Evolutionary conservation across 306 rosid species (phyloP).

Genomic region (Corylus americana): DNA sequence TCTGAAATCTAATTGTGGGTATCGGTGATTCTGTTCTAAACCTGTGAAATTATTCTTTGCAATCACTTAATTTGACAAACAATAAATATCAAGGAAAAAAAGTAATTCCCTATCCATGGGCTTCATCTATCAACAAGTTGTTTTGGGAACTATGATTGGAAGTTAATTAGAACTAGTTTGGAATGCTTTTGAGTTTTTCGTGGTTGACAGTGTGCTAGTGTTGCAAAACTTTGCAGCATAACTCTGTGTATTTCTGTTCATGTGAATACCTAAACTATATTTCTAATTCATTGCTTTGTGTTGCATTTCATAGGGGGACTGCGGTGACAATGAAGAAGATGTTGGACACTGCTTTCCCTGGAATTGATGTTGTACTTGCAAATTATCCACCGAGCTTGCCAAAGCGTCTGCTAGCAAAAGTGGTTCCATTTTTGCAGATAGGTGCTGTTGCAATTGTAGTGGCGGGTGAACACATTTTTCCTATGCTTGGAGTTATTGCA

Average conservation of each 20-base stretch:
- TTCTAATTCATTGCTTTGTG: neutral
- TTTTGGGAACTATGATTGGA: neutral
- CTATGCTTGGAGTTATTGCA: slow-evolving; percentile 57
- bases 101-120: neutral
- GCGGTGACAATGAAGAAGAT: slow-evolving; percentile 66
- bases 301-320: slow-evolving; percentile 55
- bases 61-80: neutral
- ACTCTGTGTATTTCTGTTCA: neutral
- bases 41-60: neutral
- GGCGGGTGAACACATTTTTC: slow-evolving; percentile 77
- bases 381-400: slow-evolving; percentile 69
- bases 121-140: neutral
- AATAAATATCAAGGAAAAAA: neutral
- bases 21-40: neutral
- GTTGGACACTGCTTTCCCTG: slow-evolving; percentile 69
- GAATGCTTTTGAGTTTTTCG: neutral
- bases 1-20: neutral
- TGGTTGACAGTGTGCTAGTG: neutral
- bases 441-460: slow-evolving; percentile 60
- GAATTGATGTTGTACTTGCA: slow-evolving; percentile 58
- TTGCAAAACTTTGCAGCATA: neutral
- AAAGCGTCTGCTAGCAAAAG: slow-evolving; percentile 68
- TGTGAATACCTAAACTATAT: neutral
- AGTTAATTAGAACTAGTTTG: neutral
- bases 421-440: slow-evolving; percentile 67